phyloP scores from a whole-genome alignment of 768 basidiomycete genomes.

The Pulveroboletus ravenelii region DNA sequence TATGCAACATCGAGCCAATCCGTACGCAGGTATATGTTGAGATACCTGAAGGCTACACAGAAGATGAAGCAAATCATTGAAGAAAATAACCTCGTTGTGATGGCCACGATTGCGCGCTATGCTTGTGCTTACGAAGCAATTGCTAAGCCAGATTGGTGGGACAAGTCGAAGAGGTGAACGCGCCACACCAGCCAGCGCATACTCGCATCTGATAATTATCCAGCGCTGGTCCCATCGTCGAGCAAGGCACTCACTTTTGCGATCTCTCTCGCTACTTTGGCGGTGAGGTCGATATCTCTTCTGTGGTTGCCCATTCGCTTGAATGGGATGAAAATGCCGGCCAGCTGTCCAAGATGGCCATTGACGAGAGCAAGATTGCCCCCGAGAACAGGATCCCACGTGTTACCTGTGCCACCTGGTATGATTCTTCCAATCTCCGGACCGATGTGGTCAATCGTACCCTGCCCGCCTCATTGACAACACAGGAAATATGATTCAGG shows the following conservation, averaged over 20 bases:
- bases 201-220: conserved; percentile 3
- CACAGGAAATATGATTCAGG: conserved; percentile 91
- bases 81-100: conserved; percentile 91
- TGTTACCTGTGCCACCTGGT: conserved; percentile 91
- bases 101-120: conserved; percentile 94
- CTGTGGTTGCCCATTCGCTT: conserved; percentile 79
- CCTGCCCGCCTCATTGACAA: conserved; percentile 16
- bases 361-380: conserved; percentile 82
- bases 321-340: conserved; percentile 93
- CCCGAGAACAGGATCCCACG: conserved; percentile 91
- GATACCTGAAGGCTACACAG: conserved; percentile 90
- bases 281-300: conserved; percentile 84
- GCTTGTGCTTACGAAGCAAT: conserved; percentile 82
- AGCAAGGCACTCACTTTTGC: conserved; percentile 96
- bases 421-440: conserved; percentile 24
- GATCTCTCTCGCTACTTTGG: conserved; percentile 97
- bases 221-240: conserved; percentile 75
- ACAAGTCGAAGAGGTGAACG: conserved; percentile 81
- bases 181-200: conserved; percentile 1
- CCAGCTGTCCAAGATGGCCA: conserved; percentile 66
- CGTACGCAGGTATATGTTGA: conserved; percentile 75
- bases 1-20: neutral
- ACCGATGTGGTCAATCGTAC: conserved; percentile 9
- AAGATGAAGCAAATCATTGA: conserved; percentile 95
- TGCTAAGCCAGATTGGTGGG: conserved; percentile 88